Conservation (phyloP, 2,329 filamentous ascomycete genomes). For the Fusarium subglutinans region DNA sequence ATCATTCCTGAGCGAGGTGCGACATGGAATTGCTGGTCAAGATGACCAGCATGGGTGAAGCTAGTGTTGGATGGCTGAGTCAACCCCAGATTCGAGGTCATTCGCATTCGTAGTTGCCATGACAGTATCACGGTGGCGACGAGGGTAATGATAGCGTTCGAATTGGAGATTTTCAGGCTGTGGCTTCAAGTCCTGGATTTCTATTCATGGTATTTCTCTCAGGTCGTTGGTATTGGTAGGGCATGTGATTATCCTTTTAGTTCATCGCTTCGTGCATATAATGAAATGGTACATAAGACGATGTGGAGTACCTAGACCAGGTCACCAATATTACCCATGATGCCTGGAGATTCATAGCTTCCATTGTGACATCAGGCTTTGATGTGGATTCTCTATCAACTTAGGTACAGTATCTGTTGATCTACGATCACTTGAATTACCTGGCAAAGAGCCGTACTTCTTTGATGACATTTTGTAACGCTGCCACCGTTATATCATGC, state of each 20-base stretch:
- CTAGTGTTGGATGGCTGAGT: not conserved
- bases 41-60: not conserved
- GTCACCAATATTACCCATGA: not conserved
- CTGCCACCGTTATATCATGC: not conserved
- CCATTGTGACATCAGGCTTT: not conserved
- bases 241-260: not conserved
- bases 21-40: not conserved
- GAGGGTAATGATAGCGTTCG: not conserved
- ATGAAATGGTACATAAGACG: not conserved
- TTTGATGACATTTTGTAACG: not conserved
- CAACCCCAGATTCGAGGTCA: slow-evolving; percentile 1
- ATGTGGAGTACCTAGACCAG: not conserved
- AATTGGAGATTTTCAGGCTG: not conserved
- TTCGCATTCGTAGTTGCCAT: not conserved
- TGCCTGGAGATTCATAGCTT: not conserved
- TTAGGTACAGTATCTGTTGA: not conserved
- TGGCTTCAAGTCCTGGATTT: not conserved
- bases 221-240: not conserved
- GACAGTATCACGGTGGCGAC: not conserved
- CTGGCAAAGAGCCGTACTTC: not conserved
- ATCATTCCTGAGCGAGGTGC: slow-evolving; percentile 15
- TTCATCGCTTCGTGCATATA: not conserved
- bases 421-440: not conserved
- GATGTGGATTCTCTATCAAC: not conserved
- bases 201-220: not conserved